Conservation (phyloP, 495 filamentous ascomycete genomes). For the Aspergillus diversus region DNA sequence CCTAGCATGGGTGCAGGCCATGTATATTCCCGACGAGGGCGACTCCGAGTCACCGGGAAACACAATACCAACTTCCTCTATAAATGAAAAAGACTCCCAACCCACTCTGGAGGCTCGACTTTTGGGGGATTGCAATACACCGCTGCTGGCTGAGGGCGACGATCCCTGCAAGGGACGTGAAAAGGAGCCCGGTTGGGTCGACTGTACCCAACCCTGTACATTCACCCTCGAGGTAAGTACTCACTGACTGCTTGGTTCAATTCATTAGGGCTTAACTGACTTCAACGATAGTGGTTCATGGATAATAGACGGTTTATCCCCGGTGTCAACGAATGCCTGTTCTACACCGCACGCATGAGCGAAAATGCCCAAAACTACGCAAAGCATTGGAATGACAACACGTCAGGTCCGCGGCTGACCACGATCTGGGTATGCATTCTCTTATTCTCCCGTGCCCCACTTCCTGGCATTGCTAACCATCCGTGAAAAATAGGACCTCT, state of each 20-base stretch:
- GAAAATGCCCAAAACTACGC: neutral
- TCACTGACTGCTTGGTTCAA: neutral
- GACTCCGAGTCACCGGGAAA: neutral
- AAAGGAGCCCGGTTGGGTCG: neutral
- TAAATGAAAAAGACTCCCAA: too few species aligned
- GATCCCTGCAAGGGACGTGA: neutral
- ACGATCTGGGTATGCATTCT: neutral
- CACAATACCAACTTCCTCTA: neutral
- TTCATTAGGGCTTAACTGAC: too few species aligned
- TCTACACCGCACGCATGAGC: neutral
- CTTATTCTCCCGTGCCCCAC: too few species aligned
- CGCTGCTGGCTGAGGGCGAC: neutral
- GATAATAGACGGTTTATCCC: neutral
- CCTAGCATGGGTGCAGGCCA: neutral
- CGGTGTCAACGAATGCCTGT: neutral
- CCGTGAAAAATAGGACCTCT: neutral
- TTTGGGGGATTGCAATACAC: neutral
- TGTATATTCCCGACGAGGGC: neutral
- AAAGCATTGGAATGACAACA: neutral
- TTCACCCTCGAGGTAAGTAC: neutral
- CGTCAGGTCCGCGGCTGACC: neutral
- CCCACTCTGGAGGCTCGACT: neutral
- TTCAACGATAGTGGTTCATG: neutral
- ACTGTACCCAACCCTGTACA: neutral
- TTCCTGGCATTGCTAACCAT: too few species aligned